phyloP scores from a whole-genome alignment of 371 early-diverging fungal genomes.

The Mortierella sp. region DNA sequence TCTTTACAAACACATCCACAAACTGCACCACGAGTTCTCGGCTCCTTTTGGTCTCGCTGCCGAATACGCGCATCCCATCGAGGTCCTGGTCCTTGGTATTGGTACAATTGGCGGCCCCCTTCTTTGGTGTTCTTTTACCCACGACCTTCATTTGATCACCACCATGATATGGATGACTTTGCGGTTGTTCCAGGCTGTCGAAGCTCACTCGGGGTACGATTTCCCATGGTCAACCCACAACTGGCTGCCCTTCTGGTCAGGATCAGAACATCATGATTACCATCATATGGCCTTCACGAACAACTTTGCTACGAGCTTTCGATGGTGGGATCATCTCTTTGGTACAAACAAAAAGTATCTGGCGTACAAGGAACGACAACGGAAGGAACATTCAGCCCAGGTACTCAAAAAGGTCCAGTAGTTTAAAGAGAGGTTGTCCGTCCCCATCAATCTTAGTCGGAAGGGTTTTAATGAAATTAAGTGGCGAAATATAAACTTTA shows the following conservation, averaged over 20 bases:
- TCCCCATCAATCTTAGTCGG: no score
- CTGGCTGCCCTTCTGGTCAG: slow-evolving; percentile 83
- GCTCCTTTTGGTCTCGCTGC: slow-evolving; percentile 91
- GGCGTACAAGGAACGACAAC: slow-evolving; percentile 59
- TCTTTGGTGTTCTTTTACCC: slow-evolving; percentile 64
- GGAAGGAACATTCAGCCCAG: slow-evolving; percentile 24
- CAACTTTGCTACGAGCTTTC: slow-evolving; percentile 56
- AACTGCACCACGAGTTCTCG: slow-evolving; percentile 93
- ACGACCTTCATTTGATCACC: slow-evolving; percentile 80
- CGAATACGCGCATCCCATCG: slow-evolving; percentile 88
- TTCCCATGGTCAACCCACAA: slow-evolving; percentile 91
- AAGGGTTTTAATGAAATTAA: no score
- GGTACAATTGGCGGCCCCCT: slow-evolving; percentile 84
- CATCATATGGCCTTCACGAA: slow-evolving; percentile 85
- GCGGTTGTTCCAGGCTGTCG: slow-evolving; percentile 85
- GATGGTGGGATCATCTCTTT: slow-evolving; percentile 87
- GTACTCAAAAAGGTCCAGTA: slow-evolving; percentile 43
- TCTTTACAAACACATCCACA: slow-evolving; percentile 91
- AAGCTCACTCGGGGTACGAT: slow-evolving; percentile 95
- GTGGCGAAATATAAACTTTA: no score
- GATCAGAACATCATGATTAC: slow-evolving; percentile 88
- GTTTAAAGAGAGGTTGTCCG: slow-evolving; percentile 13
- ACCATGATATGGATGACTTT: slow-evolving; percentile 83
- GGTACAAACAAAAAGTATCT: slow-evolving; percentile 86
- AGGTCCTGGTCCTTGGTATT: slow-evolving; percentile 79